A percentile compares a stretch with the other conserved stretches of the same genome.
Evolutionary conservation across 2,329 filamentous ascomycete species (phyloP).

Genomic region (Fusarium sp.): DNA sequence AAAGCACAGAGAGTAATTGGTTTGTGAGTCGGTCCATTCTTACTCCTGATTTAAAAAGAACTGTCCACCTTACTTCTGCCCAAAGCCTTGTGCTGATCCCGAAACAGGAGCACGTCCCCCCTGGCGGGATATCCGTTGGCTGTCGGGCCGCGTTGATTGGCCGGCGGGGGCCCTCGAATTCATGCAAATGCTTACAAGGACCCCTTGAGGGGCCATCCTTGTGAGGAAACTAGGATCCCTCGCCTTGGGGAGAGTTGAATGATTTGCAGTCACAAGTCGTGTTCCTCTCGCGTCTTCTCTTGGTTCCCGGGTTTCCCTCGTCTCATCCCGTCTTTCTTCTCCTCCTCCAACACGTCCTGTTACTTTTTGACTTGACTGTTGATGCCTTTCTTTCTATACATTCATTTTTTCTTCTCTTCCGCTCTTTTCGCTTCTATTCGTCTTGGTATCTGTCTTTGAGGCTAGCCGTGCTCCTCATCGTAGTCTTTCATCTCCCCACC

Average conservation of each 20-base stretch:
- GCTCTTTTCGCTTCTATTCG: conserved; percentile 22
- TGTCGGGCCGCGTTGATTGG: conserved; percentile 32
- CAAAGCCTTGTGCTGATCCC: conserved; percentile 39
- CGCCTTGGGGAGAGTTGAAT: conserved; percentile 25
- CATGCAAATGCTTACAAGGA: conserved; percentile 41
- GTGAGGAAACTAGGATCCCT: conserved; percentile 32
- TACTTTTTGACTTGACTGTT: conserved; percentile 16
- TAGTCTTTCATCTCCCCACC: conserved; percentile 28
- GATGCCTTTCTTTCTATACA: conserved; percentile 31
- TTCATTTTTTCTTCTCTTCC: conserved; percentile 22
- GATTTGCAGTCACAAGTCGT: conserved; percentile 16
- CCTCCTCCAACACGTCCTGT: conserved; percentile 6
- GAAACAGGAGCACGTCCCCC: conserved; percentile 41
- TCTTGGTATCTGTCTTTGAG: conserved; percentile 31
- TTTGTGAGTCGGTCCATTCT: conserved; percentile 13
- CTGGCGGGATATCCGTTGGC: conserved; percentile 30
- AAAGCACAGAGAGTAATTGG: conserved; percentile 19
- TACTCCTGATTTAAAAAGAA: conserved; percentile 16
- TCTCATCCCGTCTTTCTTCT: conserved; percentile 27
- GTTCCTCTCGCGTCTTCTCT: conserved; percentile 29
- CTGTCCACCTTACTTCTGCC: neutral
- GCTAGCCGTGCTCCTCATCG: conserved; percentile 42
- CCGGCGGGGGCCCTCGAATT: conserved; percentile 25
- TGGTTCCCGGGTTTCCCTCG: conserved; percentile 23
- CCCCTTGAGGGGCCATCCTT: conserved; percentile 18